These are phyloP conservation scores for Pittosporum tobira DNA, from an alignment of 129 eudicot species.

Conservation along the genomic window DNA sequence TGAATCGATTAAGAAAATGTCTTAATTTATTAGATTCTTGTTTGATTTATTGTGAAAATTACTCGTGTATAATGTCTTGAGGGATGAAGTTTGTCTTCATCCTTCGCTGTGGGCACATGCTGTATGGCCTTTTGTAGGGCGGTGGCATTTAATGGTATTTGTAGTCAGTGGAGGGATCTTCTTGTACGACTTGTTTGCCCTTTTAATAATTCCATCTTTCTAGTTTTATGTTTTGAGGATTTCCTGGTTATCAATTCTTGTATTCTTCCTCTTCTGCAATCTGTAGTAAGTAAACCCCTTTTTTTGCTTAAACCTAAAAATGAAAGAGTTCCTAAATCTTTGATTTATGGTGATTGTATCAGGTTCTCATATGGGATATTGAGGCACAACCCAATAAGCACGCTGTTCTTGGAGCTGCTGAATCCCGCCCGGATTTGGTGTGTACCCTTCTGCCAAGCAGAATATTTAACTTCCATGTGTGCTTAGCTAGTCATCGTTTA, in stretches of 20 bases:
- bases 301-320: too few relatives aligned
- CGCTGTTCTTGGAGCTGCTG: conserved; percentile 71
- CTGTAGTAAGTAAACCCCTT: too few relatives aligned
- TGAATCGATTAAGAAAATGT: not conserved
- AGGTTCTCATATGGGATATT: conserved; percentile 97
- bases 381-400: conserved; percentile 79
- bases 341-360: conserved; percentile 7
- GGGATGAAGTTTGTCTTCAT: not conserved
- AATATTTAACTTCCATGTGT: not conserved
- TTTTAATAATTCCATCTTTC: not conserved
- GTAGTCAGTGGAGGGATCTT: not conserved
- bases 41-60: too few relatives aligned
- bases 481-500: too few relatives aligned
- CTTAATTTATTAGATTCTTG: not conserved
- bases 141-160: too few relatives aligned
- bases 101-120: not conserved
- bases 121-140: too few relatives aligned
- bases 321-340: too few relatives aligned
- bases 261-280: not conserved
- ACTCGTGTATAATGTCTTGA: not conserved
- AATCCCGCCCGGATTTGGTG: conserved; percentile 90
- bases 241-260: not conserved
- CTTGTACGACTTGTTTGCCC: not conserved
- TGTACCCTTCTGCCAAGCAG: conserved; percentile 13
- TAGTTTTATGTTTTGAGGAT: not conserved